Evolutionary conservation across 176 grass and related monocot genomes (phyloP).

Genomic region (Eragrostis curvula): DNA sequence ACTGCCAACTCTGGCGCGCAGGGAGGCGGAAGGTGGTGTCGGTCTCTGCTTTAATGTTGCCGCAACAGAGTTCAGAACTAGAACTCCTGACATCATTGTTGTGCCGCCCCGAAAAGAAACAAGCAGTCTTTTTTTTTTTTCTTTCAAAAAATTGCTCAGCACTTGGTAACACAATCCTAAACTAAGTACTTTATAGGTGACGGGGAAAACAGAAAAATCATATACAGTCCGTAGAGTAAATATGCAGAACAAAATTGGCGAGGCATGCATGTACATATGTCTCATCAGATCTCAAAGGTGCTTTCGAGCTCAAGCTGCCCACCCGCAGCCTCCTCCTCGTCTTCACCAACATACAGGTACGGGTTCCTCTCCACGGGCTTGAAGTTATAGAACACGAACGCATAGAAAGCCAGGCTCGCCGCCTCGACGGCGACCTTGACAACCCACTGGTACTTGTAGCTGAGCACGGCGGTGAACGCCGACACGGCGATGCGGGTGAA

Average conservation of each 20-base stretch:
- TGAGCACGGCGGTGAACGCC: constrained; percentile 46
- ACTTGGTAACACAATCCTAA: neutral
- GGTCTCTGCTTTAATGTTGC: no score
- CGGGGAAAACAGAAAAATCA: neutral
- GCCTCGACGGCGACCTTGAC: constrained; percentile 42
- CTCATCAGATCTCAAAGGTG: constrained; percentile 65
- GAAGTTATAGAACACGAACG: constrained; percentile 67
- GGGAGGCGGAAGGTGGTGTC: no score
- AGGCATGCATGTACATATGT: neutral
- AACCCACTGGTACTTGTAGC: constrained; percentile 62
- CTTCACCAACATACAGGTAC: constrained; percentile 62
- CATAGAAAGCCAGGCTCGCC: constrained; percentile 53
- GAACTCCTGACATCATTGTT: no score
- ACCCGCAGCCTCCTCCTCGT: constrained; percentile 58
- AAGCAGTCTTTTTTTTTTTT: no score
- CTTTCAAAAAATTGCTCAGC: neutral
- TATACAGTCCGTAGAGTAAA: neutral
- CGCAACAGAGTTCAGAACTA: no score
- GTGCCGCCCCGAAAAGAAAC: no score
- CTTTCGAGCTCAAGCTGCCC: constrained; percentile 57
- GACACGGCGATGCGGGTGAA: constrained; percentile 62
- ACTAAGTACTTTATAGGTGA: neutral
- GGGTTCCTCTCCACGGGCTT: constrained; percentile 60
- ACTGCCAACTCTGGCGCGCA: no score
- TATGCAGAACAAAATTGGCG: constrained; percentile 29